These are phyloP conservation scores for Neurospora sp. DNA, from an alignment of 495 filamentous ascomycete genomes.

Conservation along the genomic window DNA sequence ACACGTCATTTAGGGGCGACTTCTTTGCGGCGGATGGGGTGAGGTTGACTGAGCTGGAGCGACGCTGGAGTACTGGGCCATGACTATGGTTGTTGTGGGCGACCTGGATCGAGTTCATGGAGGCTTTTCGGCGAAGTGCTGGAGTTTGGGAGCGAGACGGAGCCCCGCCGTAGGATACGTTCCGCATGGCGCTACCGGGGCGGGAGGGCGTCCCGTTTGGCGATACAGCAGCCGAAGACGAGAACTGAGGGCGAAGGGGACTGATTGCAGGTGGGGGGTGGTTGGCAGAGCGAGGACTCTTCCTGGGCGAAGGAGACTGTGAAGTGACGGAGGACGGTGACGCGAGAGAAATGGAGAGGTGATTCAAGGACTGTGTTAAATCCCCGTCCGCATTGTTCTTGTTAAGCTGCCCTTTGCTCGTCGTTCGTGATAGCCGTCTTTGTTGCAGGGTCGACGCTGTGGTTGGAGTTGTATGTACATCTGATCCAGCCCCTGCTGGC, in stretches of 20 bases:
- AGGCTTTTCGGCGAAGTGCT: constrained; percentile 40
- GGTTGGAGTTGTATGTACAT: background rate
- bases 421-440: background rate
- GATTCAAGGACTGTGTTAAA: constrained; percentile 31
- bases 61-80: constrained; percentile 34
- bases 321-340: constrained; percentile 15
- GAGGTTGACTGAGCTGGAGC: constrained; percentile 40
- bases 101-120: constrained; percentile 45
- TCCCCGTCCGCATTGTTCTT: constrained; percentile 14
- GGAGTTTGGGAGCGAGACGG: constrained; percentile 42
- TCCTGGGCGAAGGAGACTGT: constrained; percentile 13
- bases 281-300: constrained; percentile 4
- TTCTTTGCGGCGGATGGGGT: constrained; percentile 28
- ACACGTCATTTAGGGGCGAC: constrained; percentile 26
- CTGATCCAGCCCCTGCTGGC: background rate
- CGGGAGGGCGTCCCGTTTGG: constrained; percentile 26
- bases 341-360: constrained; percentile 29
- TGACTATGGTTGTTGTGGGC: constrained; percentile 11
- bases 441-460: constrained; percentile 5
- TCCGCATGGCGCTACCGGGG: constrained; percentile 31
- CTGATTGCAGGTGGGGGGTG: constrained; percentile 16
- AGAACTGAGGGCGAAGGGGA: background rate
- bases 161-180: constrained; percentile 36
- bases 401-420: background rate
- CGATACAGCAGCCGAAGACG: constrained; percentile 5